These are phyloP conservation scores for Diaporthe citrichinensis DNA, from an alignment of 2,329 filamentous ascomycete species.

Conservation along the genomic window DNA sequence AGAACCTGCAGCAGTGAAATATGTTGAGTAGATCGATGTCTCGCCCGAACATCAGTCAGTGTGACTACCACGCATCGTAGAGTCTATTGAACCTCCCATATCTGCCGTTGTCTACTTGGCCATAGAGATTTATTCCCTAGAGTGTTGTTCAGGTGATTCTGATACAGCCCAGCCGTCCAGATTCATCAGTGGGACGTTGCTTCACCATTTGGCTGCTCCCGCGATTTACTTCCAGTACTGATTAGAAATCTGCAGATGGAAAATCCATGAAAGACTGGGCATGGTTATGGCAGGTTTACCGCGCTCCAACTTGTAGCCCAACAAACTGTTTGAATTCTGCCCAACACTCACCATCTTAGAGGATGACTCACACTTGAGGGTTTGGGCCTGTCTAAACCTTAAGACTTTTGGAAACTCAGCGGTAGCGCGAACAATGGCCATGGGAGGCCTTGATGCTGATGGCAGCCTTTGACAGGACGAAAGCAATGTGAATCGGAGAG, in stretches of 20 bases:
- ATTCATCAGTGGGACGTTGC: background rate
- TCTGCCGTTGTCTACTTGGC: background rate
- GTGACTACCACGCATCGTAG: background rate
- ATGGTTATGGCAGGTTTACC: background rate
- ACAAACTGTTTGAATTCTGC: background rate
- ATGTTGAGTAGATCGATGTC: background rate
- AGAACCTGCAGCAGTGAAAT: too few species aligned
- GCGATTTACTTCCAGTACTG: background rate
- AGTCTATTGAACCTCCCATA: background rate
- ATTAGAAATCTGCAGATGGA: accelerated
- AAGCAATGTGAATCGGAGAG: background rate
- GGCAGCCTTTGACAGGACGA: background rate
- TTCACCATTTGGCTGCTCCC: background rate
- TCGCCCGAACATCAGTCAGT: background rate
- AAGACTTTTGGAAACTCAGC: background rate
- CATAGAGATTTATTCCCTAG: too few species aligned
- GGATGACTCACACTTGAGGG: background rate
- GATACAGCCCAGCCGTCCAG: too few species aligned
- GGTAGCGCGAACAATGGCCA: background rate
- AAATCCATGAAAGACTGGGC: background rate
- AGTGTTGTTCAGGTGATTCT: background rate
- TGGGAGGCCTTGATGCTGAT: background rate
- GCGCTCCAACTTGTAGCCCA: background rate
- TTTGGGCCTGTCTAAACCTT: background rate
- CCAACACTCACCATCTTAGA: background rate